Evolutionary conservation across 2,329 filamentous ascomycete species (phyloP).

Genomic region (Xylariales sp.): DNA sequence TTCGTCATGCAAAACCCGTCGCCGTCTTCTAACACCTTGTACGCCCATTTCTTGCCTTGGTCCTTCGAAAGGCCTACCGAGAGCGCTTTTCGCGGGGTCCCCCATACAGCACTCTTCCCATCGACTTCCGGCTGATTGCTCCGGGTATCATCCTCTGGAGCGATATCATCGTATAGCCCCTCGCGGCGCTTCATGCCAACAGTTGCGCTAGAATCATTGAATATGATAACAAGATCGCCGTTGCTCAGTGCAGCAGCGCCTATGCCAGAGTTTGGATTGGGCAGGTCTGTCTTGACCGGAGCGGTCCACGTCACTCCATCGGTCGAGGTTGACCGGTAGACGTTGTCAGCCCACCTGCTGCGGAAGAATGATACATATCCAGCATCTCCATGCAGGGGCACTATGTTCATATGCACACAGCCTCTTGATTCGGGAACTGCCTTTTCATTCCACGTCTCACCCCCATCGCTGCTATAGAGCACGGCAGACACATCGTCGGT

Average conservation of each 20-base stretch:
- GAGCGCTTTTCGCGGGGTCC: slow-evolving; percentile 30
- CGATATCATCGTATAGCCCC: slow-evolving; percentile 40
- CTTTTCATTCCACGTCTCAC: slow-evolving; percentile 33
- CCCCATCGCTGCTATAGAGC: slow-evolving; percentile 30
- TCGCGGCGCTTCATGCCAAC: slow-evolving; percentile 27
- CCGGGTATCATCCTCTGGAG: slow-evolving; percentile 31
- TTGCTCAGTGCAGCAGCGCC: slow-evolving; percentile 31
- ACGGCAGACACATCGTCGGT: slow-evolving; percentile 37
- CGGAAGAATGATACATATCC: slow-evolving; percentile 33
- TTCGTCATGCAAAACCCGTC: slow-evolving; percentile 43
- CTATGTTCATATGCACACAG: slow-evolving; percentile 39
- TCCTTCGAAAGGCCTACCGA: slow-evolving; percentile 30
- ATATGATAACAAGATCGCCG: slow-evolving; percentile 31
- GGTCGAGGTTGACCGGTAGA: slow-evolving; percentile 34
- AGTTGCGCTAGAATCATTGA: slow-evolving; percentile 32
- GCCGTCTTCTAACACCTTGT: slow-evolving; percentile 34
- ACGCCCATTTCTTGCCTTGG: slow-evolving; percentile 30
- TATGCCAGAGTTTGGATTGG: slow-evolving; percentile 40
- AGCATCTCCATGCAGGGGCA: slow-evolving; percentile 17
- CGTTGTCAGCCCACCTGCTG: slow-evolving; percentile 38
- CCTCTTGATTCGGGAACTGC: slow-evolving; percentile 31
- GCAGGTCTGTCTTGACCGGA: slow-evolving; percentile 28
- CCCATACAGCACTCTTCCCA: slow-evolving; percentile 37
- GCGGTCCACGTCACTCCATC: slow-evolving; percentile 33
- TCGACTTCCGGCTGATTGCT: slow-evolving; percentile 29